phyloP scores from a whole-genome alignment of 2,329 filamentous ascomycete genomes.

The Penicillium paneum region DNA sequence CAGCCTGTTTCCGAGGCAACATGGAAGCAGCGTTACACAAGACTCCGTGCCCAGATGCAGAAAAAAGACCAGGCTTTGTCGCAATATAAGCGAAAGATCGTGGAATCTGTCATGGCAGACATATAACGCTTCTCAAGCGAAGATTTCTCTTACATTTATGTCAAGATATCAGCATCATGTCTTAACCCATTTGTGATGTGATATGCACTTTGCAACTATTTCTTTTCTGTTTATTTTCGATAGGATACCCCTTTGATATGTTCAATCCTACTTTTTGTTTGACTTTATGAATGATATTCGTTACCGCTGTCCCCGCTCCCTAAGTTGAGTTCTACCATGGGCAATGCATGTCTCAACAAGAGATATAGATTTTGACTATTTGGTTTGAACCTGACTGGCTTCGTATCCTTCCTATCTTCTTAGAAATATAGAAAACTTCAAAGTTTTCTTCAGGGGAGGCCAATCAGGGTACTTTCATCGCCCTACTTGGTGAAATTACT shows the following conservation, averaged over 20 bases:
- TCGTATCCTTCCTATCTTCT: not conserved
- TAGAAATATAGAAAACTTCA: not conserved
- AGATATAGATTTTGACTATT: not conserved
- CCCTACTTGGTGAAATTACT: not conserved
- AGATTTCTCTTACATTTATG: not conserved
- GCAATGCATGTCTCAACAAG: not conserved
- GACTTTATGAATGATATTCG: not conserved
- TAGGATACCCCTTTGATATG: conserved; percentile 6
- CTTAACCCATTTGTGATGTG: not conserved
- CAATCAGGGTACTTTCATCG: not conserved
- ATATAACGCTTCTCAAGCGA: conserved; percentile 20
- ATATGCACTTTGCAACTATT: not conserved
- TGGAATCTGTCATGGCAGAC: conserved; percentile 45
- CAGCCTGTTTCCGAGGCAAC: conserved; percentile 26
- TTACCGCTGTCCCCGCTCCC: not conserved
- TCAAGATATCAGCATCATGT: not conserved
- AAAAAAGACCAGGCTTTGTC: conserved; percentile 39
- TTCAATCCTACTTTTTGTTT: conserved; percentile 1
- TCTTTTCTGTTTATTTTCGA: not conserved
- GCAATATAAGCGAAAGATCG: conserved; percentile 42
- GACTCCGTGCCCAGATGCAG: conserved; percentile 37
- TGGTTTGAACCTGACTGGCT: not conserved
- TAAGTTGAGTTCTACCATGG: not conserved
- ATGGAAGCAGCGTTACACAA: conserved; percentile 42
- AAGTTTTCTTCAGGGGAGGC: not conserved